Conservation (phyloP, 2,329 filamentous ascomycete species). For the Albophoma yamanashiensis region DNA sequence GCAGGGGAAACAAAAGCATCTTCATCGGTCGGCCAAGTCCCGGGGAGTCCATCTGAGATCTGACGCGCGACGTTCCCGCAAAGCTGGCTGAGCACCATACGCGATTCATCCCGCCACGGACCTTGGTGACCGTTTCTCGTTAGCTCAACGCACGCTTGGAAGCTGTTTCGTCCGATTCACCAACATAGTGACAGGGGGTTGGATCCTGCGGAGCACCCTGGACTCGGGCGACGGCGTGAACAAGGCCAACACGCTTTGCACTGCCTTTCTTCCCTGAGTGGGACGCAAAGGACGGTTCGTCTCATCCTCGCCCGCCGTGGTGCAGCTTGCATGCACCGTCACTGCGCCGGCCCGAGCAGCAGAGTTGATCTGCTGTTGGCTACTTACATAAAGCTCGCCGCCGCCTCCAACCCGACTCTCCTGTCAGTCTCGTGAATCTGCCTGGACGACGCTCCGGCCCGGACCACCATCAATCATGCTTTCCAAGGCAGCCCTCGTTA, state of each 20-base stretch:
- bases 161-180: not conserved
- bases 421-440: not conserved
- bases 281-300: not conserved
- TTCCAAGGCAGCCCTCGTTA: slow-evolving; percentile 13
- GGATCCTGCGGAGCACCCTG: not conserved
- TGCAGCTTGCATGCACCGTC: not conserved
- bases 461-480: not conserved
- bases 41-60: not conserved
- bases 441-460: not conserved
- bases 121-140: not conserved
- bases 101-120: not conserved
- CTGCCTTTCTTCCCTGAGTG: not conserved
- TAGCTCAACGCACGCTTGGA: not conserved
- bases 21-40: not conserved
- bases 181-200: not conserved
- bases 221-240: not conserved
- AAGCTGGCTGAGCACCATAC: not conserved
- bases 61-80: not conserved
- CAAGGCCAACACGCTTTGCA: not conserved
- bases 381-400: not conserved
- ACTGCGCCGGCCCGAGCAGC: not conserved
- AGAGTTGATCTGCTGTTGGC: not conserved
- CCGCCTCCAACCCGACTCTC: not conserved
- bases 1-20: not conserved
- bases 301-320: not conserved